Evolutionary conservation across 495 filamentous ascomycete species (phyloP).

Genomic region (Penicillium argentinense): DNA sequence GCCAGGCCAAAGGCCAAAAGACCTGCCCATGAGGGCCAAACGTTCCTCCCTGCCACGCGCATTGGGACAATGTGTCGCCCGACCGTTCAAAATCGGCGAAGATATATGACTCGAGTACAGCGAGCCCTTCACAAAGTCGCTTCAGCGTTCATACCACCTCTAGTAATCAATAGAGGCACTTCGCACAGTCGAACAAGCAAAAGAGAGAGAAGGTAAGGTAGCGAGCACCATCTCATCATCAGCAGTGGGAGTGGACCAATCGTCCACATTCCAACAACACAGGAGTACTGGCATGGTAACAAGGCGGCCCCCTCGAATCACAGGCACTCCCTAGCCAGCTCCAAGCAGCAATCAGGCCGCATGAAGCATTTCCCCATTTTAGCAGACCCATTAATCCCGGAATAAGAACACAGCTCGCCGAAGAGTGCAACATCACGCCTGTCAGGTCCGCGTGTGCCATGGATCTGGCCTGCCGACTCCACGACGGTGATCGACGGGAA

Average conservation of each 20-base stretch:
- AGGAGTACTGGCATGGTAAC: slow-evolving; percentile 28
- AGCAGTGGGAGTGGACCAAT: slow-evolving; percentile 12
- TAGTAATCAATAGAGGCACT: too few species aligned
- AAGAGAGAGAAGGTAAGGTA: background rate
- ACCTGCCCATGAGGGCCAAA: slow-evolving; percentile 16
- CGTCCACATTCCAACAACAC: slow-evolving; percentile 19
- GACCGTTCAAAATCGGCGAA: background rate
- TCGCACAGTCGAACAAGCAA: background rate
- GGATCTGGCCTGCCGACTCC: slow-evolving; percentile 13
- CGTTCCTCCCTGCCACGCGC: slow-evolving; percentile 5
- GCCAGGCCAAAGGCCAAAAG: slow-evolving; percentile 15
- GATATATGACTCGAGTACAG: too few species aligned
- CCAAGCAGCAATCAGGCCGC: slow-evolving; percentile 5
- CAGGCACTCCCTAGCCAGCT: slow-evolving; percentile 3
- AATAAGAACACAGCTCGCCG: background rate
- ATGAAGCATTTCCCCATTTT: slow-evolving; percentile 4
- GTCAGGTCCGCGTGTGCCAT: slow-evolving; percentile 11
- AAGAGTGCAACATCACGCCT: slow-evolving; percentile 13
- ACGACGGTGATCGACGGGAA: slow-evolving; percentile 13
- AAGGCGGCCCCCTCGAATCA: slow-evolving; percentile 16
- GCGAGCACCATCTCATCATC: too few species aligned
- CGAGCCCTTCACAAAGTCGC: background rate
- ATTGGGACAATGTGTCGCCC: slow-evolving; percentile 8
- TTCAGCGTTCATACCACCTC: background rate
- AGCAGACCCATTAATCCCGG: background rate